Evolutionary conservation across 495 filamentous ascomycete species (phyloP).

Genomic region (Staphylotrichum tortipilum): DNA sequence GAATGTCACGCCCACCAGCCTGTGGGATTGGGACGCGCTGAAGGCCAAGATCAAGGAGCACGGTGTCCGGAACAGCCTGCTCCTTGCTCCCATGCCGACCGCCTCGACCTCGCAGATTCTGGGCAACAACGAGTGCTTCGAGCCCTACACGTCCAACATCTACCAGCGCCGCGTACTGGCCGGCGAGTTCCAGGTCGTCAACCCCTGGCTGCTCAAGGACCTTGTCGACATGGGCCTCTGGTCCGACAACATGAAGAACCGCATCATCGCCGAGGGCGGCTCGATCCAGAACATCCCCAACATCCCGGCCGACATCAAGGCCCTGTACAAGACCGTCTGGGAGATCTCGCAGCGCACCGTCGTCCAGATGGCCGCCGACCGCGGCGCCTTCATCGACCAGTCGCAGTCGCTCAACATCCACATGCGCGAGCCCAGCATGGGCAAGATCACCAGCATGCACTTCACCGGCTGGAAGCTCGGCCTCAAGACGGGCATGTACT

Average conservation of each 20-base stretch:
- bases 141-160: constrained; percentile 99
- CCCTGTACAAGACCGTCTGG: constrained; percentile 99
- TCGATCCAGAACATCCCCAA: constrained; percentile 95
- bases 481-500: constrained; percentile 99
- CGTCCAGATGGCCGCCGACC: constrained; percentile 95
- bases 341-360: constrained; percentile 96
- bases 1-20: constrained; percentile 81
- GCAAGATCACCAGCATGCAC: constrained; percentile 99
- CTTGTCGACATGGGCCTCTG: constrained; percentile 95
- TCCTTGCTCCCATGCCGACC: constrained; percentile 96
- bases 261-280: constrained; percentile 93
- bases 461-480: constrained; percentile 98
- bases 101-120: constrained; percentile 94
- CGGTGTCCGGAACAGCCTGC: constrained; percentile 87
- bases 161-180: constrained; percentile 97
- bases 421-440: constrained; percentile 98
- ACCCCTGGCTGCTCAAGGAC: constrained; percentile 97
- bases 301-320: constrained; percentile 91
- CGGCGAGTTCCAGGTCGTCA: constrained; percentile 98
- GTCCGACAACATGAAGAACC: constrained; percentile 99
- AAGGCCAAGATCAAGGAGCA: constrained; percentile 86
- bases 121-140: constrained; percentile 98
- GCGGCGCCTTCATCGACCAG: constrained; percentile 97
- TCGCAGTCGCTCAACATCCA: constrained; percentile 98
- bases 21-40: constrained; percentile 91